Evolutionary conservation across 2,329 filamentous ascomycete genomes (phyloP), one percentile per base, ranked within the genome.

Genomic region (Monosporascus cannonballus): DNA sequence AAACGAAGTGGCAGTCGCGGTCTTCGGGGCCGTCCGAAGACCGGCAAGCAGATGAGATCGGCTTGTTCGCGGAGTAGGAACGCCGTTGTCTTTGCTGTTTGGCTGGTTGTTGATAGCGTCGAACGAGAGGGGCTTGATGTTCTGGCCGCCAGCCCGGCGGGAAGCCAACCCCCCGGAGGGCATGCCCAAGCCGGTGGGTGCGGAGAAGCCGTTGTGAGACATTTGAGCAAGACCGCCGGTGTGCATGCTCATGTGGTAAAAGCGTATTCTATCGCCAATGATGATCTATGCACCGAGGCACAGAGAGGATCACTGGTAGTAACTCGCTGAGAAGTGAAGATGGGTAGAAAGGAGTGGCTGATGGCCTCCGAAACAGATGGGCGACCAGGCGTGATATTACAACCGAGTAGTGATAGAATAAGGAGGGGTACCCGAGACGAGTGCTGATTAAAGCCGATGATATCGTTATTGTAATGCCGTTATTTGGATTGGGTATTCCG

Each of bases 141-240:
- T 87, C 66, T 89, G 84, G 60, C 90, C 89, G 67, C 95, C 90
- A 60, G 84, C 83, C 63, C 94, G 87, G 64, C 81, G 79, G 25
- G 92, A 93, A 58, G 90, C 90, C 67, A 96, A 88, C 66, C 91
- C 89, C 60, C 87, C 84, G 57, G 83, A 78, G 50, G 91, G 87
- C 75, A 90, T 84, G 67, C 85, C 84, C 64, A 96, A 79, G 64
- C 84, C 86, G 71, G 82, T 82, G 68, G 82, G 78, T 71, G 87
- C 79, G 70, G 81, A 76, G 71, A 89, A 89, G 72, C 86, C 82
- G 79, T 86, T 89, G 79, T 90, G 93, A 77, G 90, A 89, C 93
- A 97, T 97, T 83, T 95, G 91, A 94, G 91, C 87, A 79, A 96
- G 90, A 94, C 91, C 90, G 83, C 93, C 93, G 84, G 93, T 86